Percentiles rank a stretch among this genome's conserved stretches.
Conservation (phyloP, 306 rosid genomes). For the Styphnolobium japonicum region DNA sequence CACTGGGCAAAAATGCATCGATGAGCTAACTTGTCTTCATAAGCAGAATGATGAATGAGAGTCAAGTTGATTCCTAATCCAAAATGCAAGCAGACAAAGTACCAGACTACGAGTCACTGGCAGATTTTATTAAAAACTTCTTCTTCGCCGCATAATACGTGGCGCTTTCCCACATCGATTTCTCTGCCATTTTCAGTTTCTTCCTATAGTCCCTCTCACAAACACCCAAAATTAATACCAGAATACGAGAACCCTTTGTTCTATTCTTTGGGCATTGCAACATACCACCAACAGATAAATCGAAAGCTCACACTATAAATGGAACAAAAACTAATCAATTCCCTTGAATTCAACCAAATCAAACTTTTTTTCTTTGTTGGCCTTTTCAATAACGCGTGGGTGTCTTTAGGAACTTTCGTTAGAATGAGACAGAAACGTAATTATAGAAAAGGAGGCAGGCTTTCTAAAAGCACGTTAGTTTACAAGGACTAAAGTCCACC, state of each 20-base stretch:
- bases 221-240: conserved; percentile 39
- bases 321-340: conserved; percentile 26
- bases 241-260: conserved; percentile 42
- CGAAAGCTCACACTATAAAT: conserved; percentile 26
- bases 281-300: conserved; percentile 22
- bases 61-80: conserved; percentile 70
- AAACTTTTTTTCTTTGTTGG: conserved; percentile 29
- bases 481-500: conserved; percentile 45
- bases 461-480: conserved; percentile 23
- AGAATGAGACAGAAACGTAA: conserved; percentile 31
- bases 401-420: conserved; percentile 27
- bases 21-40: conserved; percentile 32
- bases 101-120: conserved; percentile 39
- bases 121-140: conserved; percentile 46
- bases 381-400: background rate
- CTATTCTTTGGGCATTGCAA: conserved; percentile 6
- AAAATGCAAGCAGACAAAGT: conserved; percentile 59
- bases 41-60: conserved; percentile 20
- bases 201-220: conserved; percentile 8
- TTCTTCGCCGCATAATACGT: conserved; percentile 77
- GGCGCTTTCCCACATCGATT: conserved; percentile 63
- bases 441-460: background rate
- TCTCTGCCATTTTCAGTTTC: conserved; percentile 33
- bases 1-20: conserved; percentile 30
- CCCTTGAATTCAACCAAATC: conserved; percentile 38